Evolutionary conservation across 106 monocot genomes (phyloP).

Genomic region (Dendrobium chrysotoxum): DNA sequence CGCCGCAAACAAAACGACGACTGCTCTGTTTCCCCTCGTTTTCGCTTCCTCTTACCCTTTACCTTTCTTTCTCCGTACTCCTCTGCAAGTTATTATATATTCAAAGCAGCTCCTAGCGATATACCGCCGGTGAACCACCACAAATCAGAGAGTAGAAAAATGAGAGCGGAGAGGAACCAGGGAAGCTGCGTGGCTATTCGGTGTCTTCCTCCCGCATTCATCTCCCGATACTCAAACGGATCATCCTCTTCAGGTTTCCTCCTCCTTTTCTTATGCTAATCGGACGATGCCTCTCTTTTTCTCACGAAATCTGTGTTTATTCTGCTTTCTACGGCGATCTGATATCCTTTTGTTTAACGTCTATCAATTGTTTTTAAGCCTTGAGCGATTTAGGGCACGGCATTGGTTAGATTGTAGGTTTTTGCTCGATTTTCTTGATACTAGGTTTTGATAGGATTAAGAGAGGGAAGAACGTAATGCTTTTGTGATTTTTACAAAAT

Average conservation of each 20-base stretch:
- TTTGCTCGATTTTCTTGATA: background rate
- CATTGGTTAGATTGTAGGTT: conserved; percentile 6
- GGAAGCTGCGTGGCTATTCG: conserved; percentile 37
- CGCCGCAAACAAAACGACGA: conserved; percentile 19
- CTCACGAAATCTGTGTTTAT: background rate
- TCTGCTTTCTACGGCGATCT: background rate
- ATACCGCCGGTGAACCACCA: background rate
- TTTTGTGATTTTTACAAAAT: background rate
- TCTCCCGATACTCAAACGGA: conserved; percentile 29
- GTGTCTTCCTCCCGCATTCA: conserved; percentile 22
- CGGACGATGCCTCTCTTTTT: background rate
- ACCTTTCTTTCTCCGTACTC: background rate
- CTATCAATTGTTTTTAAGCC: background rate
- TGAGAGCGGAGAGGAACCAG: conserved; percentile 17
- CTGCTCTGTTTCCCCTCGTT: conserved; percentile 1
- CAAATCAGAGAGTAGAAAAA: conserved; percentile 4
- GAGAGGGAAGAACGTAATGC: background rate
- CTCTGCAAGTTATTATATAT: background rate
- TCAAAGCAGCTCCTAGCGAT: background rate
- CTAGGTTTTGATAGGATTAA: background rate
- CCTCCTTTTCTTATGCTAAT: background rate
- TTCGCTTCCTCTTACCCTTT: background rate
- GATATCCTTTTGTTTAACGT: background rate
- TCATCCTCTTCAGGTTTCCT: conserved; percentile 22
- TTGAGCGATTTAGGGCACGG: background rate